Conservation (phyloP, 345 rosid species). For the Eucalyptus tenuipes region DNA sequence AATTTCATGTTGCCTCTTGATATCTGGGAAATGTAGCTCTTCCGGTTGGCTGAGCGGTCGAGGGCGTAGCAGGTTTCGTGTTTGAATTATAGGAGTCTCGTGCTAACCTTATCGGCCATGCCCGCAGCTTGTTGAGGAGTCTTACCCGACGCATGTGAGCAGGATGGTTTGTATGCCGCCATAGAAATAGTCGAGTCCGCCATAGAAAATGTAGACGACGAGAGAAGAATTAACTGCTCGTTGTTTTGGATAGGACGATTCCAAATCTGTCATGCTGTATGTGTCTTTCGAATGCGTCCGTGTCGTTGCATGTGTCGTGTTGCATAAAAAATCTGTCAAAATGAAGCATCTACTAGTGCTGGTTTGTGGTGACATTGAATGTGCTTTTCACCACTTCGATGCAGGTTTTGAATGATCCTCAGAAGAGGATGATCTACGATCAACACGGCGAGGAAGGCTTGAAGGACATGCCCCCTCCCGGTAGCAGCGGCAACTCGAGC, state of each 20-base stretch:
- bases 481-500: conserved; percentile 21
- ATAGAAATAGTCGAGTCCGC: background rate
- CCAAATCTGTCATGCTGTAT: background rate
- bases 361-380: background rate
- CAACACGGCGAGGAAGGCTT: conserved; percentile 93
- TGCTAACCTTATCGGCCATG: background rate
- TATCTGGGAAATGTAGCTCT: background rate
- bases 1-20: background rate
- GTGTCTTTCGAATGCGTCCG: background rate
- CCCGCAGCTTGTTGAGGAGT: background rate
- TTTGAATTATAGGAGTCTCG: background rate
- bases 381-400: background rate
- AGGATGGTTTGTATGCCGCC: background rate
- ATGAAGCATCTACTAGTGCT: background rate
- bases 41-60: background rate
- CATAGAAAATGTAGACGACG: background rate
- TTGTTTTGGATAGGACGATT: background rate
- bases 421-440: conserved; percentile 64
- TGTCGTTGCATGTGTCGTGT: background rate
- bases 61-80: background rate
- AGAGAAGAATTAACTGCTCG: background rate
- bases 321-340: background rate
- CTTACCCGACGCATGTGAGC: background rate
- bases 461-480: conserved; percentile 65
- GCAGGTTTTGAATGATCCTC: conserved; percentile 89